Base-by-base conservation (phyloP, 208 protist genomes). In the Trypanosomatidae sp. region DNA sequence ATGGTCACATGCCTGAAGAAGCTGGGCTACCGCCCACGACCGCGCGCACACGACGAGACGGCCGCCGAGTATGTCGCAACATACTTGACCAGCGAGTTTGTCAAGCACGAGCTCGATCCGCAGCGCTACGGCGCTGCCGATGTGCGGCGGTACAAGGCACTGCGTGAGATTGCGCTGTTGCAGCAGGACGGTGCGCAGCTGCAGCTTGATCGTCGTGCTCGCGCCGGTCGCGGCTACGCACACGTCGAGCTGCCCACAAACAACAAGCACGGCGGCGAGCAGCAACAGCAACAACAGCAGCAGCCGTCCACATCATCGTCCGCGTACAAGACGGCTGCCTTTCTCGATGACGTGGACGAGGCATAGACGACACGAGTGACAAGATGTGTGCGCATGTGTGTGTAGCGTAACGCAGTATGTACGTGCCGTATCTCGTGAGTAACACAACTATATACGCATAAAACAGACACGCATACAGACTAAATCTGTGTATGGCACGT, bases 1-100 rank as follows among this genome's bases (percentile, higher is more conserved):
- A 92, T 92, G 83, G 57, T 50, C 21, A 60, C 65, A 18, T 86
- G 69, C 51, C 64, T 88, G 41, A 62, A 62, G 10, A 82, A 77
- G 48, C 58, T 88, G 7, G 40, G 53, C 44, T 78, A 85, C 53
- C 72, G 67, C 25, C 53, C 74, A 15, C 64, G 83, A 2, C 44
- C 44, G n/a, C 71, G 59, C 5, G 56, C 42, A 26, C 60, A 61
- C 6, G 51, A 48, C 15, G 83, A 92, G 56, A 60, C 52, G 19
- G 44, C 70, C 3, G 65, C 83, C 37, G 43, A 63, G 10, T 92
- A 92, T 59, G 52, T 86, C 30, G 22, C 70, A 13, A 41, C 61
- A 35, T 75, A 72, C 32, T 49, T 92, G 4, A 43, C 72, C n/a
- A 61, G 48, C 5, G 62, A 82, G 48, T 92, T 92, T 33, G 20